Base-by-base conservation (phyloP, 2,329 filamentous ascomycete genomes). In the Colletotrichum orchidophilum region DNA sequence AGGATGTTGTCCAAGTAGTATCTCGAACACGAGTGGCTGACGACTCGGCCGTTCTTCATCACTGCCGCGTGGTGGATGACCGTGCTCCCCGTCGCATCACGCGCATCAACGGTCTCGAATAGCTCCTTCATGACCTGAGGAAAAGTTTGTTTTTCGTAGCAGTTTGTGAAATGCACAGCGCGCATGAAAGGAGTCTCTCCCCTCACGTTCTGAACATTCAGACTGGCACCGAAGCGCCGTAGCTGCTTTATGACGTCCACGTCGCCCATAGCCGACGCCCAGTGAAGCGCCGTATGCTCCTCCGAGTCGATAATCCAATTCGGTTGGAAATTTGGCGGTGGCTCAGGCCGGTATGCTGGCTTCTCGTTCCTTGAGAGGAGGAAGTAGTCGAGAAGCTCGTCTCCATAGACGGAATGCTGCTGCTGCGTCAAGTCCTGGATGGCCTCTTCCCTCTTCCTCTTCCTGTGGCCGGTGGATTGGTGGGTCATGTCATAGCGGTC, bases 241-340 rank as follows among this genome's bases (percentile, higher is more conserved):
- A 99, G 86, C 80, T 97, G 93, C 80, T 92, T 94, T 73, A 98
- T 94, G 18, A 98, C 94, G 59, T 96, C 93, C 33, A 98, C 86
- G 75, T 98, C 96, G 70, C 96, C 96, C 96, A 99, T 99, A 27
- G 96, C 94, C 63, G 94, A 95, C 21, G 95, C 96, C 96, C 96
- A 99, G 79, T 99, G 96, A 75, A 99, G 88, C 6, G 96, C 95
- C 2, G 95, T 97, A 78, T 98, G 95, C 11, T 92, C 92, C 76
- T 97, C 95, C 53, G 95, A 93, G 79, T 99, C 96, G 73, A 99
- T 98, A n/a, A 92, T 87, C 80, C 94, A 93, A 81, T 99, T 93
- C 6, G 97, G 91, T 78, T 97, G 92, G 77, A 97, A 97, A 79
- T 94, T 93, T 39, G 91, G 85, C 0, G 96, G 96, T 3, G 96